A percentile compares a stretch with the other conserved stretches of the same genome.
phyloP scores from a whole-genome alignment of 495 filamentous ascomycete genomes.

The Extremus antarcticus region DNA sequence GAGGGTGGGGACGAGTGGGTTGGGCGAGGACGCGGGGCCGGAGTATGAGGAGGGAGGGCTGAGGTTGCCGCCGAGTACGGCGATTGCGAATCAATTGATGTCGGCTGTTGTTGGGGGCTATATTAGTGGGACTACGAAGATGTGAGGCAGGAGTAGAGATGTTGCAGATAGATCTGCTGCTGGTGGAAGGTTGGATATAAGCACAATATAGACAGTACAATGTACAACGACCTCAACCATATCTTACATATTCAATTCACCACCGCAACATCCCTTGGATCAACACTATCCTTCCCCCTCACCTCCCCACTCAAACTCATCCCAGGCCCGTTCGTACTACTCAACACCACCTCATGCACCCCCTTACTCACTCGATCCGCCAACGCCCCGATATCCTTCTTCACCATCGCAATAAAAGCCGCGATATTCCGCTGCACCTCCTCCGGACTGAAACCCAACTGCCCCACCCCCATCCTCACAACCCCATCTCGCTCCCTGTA shows the following conservation, averaged over 20 bases:
- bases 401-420: conserved; percentile 62
- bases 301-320: conserved; percentile 77
- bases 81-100: conserved; percentile 40
- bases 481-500: conserved; percentile 81
- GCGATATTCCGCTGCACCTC: conserved; percentile 78
- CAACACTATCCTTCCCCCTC: conserved; percentile 45
- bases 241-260: background rate
- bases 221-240: conserved; percentile 3
- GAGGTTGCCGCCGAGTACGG: conserved; percentile 35
- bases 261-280: conserved; percentile 38
- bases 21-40: conserved; percentile 51
- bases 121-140: conserved; percentile 22
- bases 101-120: conserved; percentile 31
- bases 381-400: conserved; percentile 59
- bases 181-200: background rate
- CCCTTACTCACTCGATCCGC: conserved; percentile 68
- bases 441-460: conserved; percentile 80
- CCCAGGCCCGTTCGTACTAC: conserved; percentile 74
- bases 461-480: conserved; percentile 77
- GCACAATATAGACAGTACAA: background rate
- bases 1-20: conserved; percentile 41
- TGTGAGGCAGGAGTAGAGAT: conserved; percentile 13
- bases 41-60: conserved; percentile 54
- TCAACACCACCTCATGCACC: conserved; percentile 80
- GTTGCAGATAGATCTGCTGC: background rate